Evolutionary conservation across 176 grass and related monocot species (phyloP), one percentile per base, ranked within the genome.

Genomic region (Triticum turgidum): DNA sequence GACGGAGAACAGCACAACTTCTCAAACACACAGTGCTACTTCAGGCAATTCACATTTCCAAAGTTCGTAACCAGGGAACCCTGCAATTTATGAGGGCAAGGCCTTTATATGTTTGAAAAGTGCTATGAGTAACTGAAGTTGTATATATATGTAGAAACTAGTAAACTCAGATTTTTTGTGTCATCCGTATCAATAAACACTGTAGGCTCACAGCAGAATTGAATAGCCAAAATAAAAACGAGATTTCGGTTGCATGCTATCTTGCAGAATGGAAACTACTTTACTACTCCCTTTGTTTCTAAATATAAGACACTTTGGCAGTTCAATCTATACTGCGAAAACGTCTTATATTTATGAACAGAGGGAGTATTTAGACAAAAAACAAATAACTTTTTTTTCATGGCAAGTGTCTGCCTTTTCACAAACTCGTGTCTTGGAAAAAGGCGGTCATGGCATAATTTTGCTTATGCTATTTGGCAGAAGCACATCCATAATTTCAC

Each of bases 1-100:
- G 67, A 92, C 82, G 18, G 65, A 92, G 27, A 88, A 24, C 11
- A 94, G 93, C 85, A 86, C 80, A 72, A 49, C 88, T 45, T 90
- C 88, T 6, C 88, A 83, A 71, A 78, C 81, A 17, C 51, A 41
- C 34, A 87, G 79, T 84, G 37, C 89, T 80, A 84, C 85, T 37
- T 80, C 89, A 68, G 85, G 61, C 8, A 1, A 44, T 82, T 83
- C 78, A 65, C 78, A 88, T 24, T 11, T 76, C 39, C 49, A 75
- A 80, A 88, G 70, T 75, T 41, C 37, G 35, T 91, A 85, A 52
- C 69, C 69, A 69, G 59, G 69, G 21, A 76, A 69, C 35, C 45
- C 82, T 85, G 69, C 27, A 88, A 70, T 76, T 69, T 39, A 51
- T 20, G 20, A 81, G 61, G 85, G 81, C 8, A 51, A 21, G 47